Conservation (phyloP, 2,329 filamentous ascomycete genomes). For the Hortaea werneckii region DNA sequence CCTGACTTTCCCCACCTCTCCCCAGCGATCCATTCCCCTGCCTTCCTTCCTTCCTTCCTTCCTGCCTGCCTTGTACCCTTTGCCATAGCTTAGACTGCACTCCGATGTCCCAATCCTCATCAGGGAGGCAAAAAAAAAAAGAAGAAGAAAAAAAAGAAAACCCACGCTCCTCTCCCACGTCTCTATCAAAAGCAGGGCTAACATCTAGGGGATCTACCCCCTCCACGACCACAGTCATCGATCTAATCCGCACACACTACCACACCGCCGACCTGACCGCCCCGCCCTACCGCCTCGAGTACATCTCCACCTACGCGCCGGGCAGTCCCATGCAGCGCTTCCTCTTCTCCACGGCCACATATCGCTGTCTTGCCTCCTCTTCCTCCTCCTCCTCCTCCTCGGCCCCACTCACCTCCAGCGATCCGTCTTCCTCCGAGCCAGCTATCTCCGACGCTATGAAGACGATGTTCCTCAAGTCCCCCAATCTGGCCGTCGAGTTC, state of each 20-base stretch:
- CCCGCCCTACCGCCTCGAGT: constrained; percentile 27
- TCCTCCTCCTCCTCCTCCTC: too few species aligned
- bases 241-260: constrained; percentile 25
- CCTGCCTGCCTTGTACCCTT: too few species aligned
- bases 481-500: constrained; percentile 22
- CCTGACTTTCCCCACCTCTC: neutral
- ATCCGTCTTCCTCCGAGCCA: neutral
- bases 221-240: constrained; percentile 16
- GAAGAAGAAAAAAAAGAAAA: too few species aligned
- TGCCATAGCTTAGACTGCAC: too few species aligned
- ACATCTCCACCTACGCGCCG: constrained; percentile 23
- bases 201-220: neutral
- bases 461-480: constrained; percentile 13
- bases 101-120: too few species aligned
- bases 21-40: too few species aligned
- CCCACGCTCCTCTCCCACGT: too few species aligned
- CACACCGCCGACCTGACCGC: constrained; percentile 22
- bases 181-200: too few species aligned
- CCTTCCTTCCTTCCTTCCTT: too few species aligned
- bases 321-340: constrained; percentile 23
- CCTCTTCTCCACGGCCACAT: constrained; percentile 24
- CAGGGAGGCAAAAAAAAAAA: too few species aligned
- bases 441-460: constrained; percentile 15
- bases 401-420: too few species aligned
- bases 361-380: constrained; percentile 11